A percentile compares a stretch with the other conserved stretches of the same genome.
Evolutionary conservation across 768 basidiomycete species (phyloP).

Genomic region (Candolleomyces aberdarensis): DNA sequence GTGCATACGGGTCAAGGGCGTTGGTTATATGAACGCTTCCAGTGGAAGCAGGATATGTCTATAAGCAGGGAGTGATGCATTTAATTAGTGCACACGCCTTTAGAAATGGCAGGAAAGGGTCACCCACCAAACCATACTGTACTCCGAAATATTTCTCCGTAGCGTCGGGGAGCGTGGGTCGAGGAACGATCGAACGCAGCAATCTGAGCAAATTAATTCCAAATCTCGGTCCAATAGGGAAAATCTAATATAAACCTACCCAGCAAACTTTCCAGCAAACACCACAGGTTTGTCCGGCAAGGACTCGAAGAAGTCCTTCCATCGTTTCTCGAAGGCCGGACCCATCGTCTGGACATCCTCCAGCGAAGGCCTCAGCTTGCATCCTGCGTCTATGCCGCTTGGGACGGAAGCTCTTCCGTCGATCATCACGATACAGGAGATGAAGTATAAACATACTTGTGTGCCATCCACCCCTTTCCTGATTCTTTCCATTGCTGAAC

Average conservation of each 20-base stretch:
- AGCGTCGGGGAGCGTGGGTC: conserved; percentile 11
- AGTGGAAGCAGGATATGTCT: conserved; percentile 37
- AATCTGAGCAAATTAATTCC: too few species aligned
- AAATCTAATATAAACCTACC: conserved; percentile 26
- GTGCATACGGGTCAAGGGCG: conserved; percentile 36
- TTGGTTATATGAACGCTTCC: conserved; percentile 50
- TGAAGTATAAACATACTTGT: conserved; percentile 40
- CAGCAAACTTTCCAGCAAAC: conserved; percentile 37
- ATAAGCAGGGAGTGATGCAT: neutral
- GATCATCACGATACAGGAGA: neutral
- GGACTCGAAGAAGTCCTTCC: conserved; percentile 48
- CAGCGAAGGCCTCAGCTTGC: conserved; percentile 51
- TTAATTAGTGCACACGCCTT: neutral
- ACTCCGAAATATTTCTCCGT: too few species aligned
- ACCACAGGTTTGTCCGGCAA: conserved; percentile 56
- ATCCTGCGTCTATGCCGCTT: conserved; percentile 53
- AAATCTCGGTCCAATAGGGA: neutral
- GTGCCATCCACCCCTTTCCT: conserved; percentile 48
- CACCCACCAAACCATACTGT: neutral
- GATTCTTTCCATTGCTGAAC: conserved; percentile 25
- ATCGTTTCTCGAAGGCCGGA: conserved; percentile 43
- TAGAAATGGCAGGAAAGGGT: neutral
- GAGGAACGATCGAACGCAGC: neutral
- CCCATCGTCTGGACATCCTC: conserved; percentile 51
- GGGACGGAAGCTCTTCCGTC: conserved; percentile 9